These are phyloP conservation scores for Lecanosticta acicola DNA, from an alignment of 2,329 filamentous ascomycete species.

Conservation along the genomic window DNA sequence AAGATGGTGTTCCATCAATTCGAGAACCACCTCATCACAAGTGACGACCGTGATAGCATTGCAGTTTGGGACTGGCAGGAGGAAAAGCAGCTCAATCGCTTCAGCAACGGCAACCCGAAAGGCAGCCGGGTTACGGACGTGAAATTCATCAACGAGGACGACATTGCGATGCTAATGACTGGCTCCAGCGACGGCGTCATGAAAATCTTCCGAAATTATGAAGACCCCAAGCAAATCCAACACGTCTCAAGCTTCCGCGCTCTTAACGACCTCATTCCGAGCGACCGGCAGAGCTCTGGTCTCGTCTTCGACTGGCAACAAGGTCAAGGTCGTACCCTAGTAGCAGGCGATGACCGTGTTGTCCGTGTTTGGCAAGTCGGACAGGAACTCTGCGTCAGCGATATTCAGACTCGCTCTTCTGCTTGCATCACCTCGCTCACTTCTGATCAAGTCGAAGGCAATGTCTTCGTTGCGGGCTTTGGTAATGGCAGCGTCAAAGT, in stretches of 20 bases:
- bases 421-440: conserved; percentile 95
- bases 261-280: conserved; percentile 86
- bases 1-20: conserved; percentile 98
- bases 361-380: conserved; percentile 96
- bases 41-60: conserved; percentile 86
- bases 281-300: conserved; percentile 79
- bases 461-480: conserved; percentile 93
- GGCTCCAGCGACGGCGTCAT: conserved; percentile 93
- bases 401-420: conserved; percentile 89
- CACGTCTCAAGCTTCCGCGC: conserved; percentile 88
- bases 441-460: conserved; percentile 94
- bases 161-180: conserved; percentile 89
- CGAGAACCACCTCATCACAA: conserved; percentile 88
- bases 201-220: conserved; percentile 88
- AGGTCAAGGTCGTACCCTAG: conserved; percentile 89
- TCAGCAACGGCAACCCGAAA: conserved; percentile 88
- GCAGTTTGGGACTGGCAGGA: conserved; percentile 88
- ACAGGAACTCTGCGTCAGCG: conserved; percentile 82
- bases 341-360: conserved; percentile 90
- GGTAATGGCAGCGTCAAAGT: conserved; percentile 91
- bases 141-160: conserved; percentile 97
- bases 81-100: conserved; percentile 68
- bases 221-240: conserved; percentile 68
- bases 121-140: conserved; percentile 91
- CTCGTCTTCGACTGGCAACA: conserved; percentile 99